Evolutionary conservation across 441 rosid species (phyloP).

Genomic region (Melastoma candidum): DNA sequence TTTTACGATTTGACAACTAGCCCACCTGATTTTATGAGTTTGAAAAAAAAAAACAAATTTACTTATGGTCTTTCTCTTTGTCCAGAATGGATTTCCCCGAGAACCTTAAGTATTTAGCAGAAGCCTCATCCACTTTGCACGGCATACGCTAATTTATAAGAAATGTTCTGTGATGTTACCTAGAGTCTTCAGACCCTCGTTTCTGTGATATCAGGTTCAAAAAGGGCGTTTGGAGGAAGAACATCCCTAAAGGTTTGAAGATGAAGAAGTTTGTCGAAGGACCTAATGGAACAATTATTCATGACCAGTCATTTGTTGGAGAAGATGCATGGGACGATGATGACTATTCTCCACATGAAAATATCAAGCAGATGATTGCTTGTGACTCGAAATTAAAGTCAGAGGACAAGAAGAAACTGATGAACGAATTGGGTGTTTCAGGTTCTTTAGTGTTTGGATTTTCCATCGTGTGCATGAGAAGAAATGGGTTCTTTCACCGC

Average conservation of each 20-base stretch:
- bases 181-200: not conserved
- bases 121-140: too few relatives aligned
- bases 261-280: slow-evolving; percentile 73
- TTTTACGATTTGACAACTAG: too few relatives aligned
- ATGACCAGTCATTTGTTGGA: slow-evolving; percentile 77
- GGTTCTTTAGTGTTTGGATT: slow-evolving; percentile 34
- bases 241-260: slow-evolving; percentile 79
- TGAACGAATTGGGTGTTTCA: slow-evolving; percentile 52
- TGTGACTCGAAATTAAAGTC: slow-evolving; percentile 38
- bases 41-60: too few relatives aligned
- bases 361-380: slow-evolving; percentile 48
- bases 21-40: too few relatives aligned
- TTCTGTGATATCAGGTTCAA: slow-evolving; percentile 48
- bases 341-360: slow-evolving; percentile 39
- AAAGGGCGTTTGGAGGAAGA: slow-evolving; percentile 80
- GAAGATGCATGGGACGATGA: slow-evolving; percentile 91
- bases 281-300: slow-evolving; percentile 72
- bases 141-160: too few relatives aligned
- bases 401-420: slow-evolving; percentile 58
- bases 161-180: not conserved
- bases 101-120: too few relatives aligned
- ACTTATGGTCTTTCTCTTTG: too few relatives aligned
- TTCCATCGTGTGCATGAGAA: too few relatives aligned
- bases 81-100: too few relatives aligned
- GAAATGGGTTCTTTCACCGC: too few relatives aligned